Base-by-base conservation (phyloP, 306 rosid genomes). In the Datisca glomerata region DNA sequence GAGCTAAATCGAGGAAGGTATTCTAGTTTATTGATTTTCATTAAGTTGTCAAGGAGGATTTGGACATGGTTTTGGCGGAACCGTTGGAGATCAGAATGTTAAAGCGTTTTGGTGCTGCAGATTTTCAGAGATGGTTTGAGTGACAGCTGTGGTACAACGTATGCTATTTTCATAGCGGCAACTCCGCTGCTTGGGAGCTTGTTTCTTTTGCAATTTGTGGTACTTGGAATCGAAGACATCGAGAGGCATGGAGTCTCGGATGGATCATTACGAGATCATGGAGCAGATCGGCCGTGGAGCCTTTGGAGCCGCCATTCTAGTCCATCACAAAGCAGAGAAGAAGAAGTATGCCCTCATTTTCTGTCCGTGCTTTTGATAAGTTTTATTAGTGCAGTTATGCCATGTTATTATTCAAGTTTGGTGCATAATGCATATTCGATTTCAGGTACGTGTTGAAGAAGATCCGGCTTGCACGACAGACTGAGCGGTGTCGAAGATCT, bases 221-320 rank as follows among this genome's bases (percentile, higher is more conserved):
- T 12, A 24, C 29, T 24, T 37, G 45, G 46, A 43, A 57, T 57
- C 32, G 55, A 21, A 33, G 45, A 43, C 66, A 56, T 54, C 60
- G 45, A 28, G 47, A 46, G 52, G 46, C 12, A 78, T 89, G 93
- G 93, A 76, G 71, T 87, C 94, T 55, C 66, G 91, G 61, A 91
- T 91, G 98, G 98, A 91, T 84, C 96, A 84, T 59, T 91, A 91
- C 47, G 98, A 91, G 80, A 76, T 91, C 74, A 85, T 91, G 98
- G 96, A 85, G 75, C 96, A 91, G 94, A 91, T 91, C 92, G 96
- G 98, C 47, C 79, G 98, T 4, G 98, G 98, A 40, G 98, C 98
- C 57, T 91, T 84, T 50, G 98, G 98, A 31, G 98, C 98, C 54
- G 98, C 98, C 49, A 84, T 91, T 73, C 91, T 91, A 19, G 98